Conservation (phyloP, 163 green algal genomes). For the Chlorella variabilis region DNA sequence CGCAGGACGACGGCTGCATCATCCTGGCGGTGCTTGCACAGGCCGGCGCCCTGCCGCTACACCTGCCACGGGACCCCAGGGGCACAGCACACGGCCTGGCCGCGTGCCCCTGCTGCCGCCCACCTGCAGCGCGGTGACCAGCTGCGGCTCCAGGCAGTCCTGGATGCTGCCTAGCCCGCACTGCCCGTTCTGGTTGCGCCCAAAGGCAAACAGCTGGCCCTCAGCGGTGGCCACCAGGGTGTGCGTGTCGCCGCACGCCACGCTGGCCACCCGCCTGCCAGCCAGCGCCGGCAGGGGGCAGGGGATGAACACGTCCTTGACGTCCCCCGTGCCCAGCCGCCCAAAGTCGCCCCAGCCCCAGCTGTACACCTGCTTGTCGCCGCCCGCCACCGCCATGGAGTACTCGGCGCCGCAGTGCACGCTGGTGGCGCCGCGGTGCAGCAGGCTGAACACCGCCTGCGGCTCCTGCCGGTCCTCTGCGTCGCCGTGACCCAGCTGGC, state of each 20-base stretch:
- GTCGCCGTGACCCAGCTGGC: slow-evolving; percentile 76
- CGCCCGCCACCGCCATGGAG: slow-evolving; percentile 67
- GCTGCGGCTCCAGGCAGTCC: slow-evolving; percentile 71
- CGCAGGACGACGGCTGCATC: too few relatives aligned
- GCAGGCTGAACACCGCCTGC: slow-evolving; percentile 61
- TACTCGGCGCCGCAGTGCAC: slow-evolving; percentile 90
- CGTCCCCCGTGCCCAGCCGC: slow-evolving; percentile 78
- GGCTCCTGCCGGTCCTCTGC: slow-evolving; percentile 66
- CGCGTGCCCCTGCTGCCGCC: too few relatives aligned
- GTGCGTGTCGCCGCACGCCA: slow-evolving; percentile 92
- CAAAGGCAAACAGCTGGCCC: slow-evolving; percentile 77
- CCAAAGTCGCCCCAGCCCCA: slow-evolving; percentile 95
- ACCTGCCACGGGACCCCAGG: not conserved
- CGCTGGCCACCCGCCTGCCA: slow-evolving; percentile 56
- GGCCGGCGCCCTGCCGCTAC: too few relatives aligned
- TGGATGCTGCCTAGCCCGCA: slow-evolving; percentile 81
- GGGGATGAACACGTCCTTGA: slow-evolving; percentile 84
- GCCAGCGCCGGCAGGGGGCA: slow-evolving; percentile 71
- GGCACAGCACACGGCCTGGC: not conserved
- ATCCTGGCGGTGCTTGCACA: too few relatives aligned
- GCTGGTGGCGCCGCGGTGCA: slow-evolving; percentile 47
- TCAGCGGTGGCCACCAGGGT: slow-evolving; percentile 68
- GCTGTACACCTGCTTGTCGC: slow-evolving; percentile 66
- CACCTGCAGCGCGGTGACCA: slow-evolving; percentile 76
- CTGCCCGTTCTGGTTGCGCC: slow-evolving; percentile 89